A percentile compares a stretch with the other conserved stretches of the same genome.
Conservation (phyloP, 768 basidiomycete species). For the Pleurotus tuoliensis region DNA sequence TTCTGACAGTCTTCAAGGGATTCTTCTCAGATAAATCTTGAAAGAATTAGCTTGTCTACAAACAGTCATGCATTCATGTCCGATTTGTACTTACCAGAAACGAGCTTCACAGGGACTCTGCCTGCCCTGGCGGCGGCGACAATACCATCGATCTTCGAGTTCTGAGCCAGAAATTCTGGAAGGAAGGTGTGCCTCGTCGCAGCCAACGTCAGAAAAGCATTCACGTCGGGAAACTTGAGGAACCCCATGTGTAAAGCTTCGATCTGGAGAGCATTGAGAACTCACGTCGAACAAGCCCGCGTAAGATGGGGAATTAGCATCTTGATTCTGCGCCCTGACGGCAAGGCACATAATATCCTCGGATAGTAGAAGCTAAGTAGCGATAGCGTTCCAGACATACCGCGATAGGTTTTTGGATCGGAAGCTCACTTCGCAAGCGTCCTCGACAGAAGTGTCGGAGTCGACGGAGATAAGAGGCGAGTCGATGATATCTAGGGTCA, state of each 20-base stretch:
- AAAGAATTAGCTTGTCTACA: not conserved
- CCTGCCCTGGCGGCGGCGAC: conserved; percentile 72
- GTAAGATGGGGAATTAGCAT: conserved; percentile 20
- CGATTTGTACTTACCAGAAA: conserved; percentile 56
- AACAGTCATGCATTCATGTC: not conserved
- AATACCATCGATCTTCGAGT: conserved; percentile 63
- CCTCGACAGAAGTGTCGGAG: conserved; percentile 73
- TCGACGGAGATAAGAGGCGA: conserved; percentile 62
- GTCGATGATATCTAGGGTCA: conserved; percentile 60
- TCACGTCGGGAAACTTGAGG: conserved; percentile 74
- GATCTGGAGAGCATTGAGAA: conserved; percentile 6
- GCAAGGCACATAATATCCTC: conserved; percentile 65
- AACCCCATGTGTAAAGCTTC: not conserved
- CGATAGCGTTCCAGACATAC: not conserved
- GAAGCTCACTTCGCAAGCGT: conserved; percentile 68
- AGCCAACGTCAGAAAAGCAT: conserved; percentile 82
- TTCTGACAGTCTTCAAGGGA: conserved; percentile 57
- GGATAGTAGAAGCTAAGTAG: conserved; percentile 51
- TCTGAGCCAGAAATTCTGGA: conserved; percentile 55
- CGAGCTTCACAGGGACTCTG: conserved; percentile 67
- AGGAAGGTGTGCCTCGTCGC: conserved; percentile 71
- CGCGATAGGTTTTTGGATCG: not conserved
- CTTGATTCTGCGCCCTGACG: conserved; percentile 36
- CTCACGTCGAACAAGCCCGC: conserved; percentile 76
- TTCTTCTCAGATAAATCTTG: conserved; percentile 86